These are phyloP conservation scores for Nannizzia gypsea DNA, from an alignment of 2,329 filamentous ascomycete genomes.

Conservation along the genomic window DNA sequence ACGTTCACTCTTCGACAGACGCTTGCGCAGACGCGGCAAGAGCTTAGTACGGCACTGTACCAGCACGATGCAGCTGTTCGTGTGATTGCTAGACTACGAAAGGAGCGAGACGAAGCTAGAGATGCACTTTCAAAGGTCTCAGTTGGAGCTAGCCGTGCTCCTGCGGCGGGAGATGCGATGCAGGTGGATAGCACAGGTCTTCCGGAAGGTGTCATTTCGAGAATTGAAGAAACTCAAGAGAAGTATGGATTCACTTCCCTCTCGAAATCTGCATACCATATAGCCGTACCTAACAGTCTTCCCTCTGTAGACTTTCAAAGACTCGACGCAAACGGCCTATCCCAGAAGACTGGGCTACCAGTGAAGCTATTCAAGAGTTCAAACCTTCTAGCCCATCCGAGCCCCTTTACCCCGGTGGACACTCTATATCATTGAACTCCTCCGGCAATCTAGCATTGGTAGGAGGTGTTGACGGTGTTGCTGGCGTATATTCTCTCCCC, in stretches of 20 bases:
- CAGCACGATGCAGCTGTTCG: conserved; percentile 95
- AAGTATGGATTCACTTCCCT: conserved; percentile 47
- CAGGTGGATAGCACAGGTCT: conserved; percentile 73
- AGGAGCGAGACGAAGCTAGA: conserved; percentile 82
- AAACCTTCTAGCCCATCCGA: conserved; percentile 44
- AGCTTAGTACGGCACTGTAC: conserved; percentile 86
- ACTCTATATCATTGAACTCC: conserved; percentile 46
- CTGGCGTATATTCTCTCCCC: conserved; percentile 66
- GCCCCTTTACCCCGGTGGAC: conserved; percentile 48
- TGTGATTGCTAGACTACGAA: conserved; percentile 83
- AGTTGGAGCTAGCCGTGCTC: conserved; percentile 47
- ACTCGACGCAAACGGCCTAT: conserved; percentile 80
- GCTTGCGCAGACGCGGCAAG: conserved; percentile 77
- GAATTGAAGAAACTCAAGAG: conserved; percentile 69
- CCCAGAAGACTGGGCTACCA: conserved; percentile 71
- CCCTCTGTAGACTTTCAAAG: conserved; percentile 58
- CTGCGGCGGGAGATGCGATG: conserved; percentile 67
- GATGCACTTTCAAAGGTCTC: conserved; percentile 79
- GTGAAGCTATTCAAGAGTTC: conserved; percentile 56
- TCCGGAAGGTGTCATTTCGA: conserved; percentile 56
- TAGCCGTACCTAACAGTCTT: conserved; percentile 17
- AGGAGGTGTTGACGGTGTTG: conserved; percentile 61
- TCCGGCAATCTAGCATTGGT: conserved; percentile 57
- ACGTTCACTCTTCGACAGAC: conserved; percentile 85
- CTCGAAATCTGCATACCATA: not conserved